A percentile compares a stretch with the other conserved stretches of the same genome.
Evolutionary conservation across 2,329 filamentous ascomycete genomes (phyloP).

Genomic region (Apiospora rasikravindrae): DNA sequence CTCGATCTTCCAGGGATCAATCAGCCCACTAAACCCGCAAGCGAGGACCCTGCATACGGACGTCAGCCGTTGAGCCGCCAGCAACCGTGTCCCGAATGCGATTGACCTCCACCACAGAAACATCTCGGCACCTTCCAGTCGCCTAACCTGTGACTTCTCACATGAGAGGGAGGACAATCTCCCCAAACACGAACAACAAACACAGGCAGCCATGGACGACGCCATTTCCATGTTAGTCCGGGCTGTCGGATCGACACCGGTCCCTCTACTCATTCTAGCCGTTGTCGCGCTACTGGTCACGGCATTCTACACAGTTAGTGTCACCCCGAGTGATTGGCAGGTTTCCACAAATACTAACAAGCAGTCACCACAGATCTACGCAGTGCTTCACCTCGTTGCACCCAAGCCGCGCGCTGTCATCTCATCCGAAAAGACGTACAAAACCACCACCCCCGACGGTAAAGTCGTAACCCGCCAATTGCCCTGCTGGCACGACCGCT

Average conservation of each 20-base stretch:
- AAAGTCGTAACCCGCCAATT: slow-evolving; percentile 61
- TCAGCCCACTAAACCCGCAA: neutral
- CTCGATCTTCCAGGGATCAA: neutral
- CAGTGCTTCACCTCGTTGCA: slow-evolving; percentile 15
- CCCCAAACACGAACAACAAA: neutral
- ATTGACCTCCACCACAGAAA: neutral
- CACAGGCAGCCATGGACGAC: slow-evolving; percentile 1
- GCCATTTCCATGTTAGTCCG: neutral
- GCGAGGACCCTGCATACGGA: slow-evolving; percentile 2
- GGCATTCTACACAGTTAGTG: slow-evolving; percentile 15
- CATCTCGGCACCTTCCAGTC: neutral
- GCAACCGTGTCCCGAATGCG: slow-evolving; percentile 13
- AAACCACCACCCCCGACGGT: slow-evolving; percentile 73
- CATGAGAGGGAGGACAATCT: neutral
- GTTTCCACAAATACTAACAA: slow-evolving; percentile 7
- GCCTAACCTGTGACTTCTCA: neutral
- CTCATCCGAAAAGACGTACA: slow-evolving; percentile 83
- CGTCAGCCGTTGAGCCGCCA: neutral
- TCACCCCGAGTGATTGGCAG: neutral
- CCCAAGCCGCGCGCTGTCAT: slow-evolving; percentile 78
- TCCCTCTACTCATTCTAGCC: neutral
- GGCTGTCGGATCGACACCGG: neutral
- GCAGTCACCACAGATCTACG: slow-evolving; percentile 5
- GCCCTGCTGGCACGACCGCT: slow-evolving; percentile 87
- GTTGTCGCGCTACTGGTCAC: neutral